Conservation (phyloP, 805 yeast genomes). For the Schwanniomyces pseudopolymorphus region DNA sequence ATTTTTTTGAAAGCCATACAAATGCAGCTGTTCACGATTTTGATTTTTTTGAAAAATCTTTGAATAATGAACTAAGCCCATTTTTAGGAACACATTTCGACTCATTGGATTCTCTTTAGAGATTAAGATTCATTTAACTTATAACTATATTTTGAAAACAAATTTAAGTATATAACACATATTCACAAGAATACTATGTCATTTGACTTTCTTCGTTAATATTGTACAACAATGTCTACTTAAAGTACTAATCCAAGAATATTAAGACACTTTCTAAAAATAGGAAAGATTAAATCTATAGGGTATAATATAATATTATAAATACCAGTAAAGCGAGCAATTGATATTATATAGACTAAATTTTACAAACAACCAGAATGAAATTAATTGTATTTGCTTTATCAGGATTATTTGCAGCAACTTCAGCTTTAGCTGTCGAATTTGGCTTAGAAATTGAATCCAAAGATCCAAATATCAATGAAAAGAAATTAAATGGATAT, state of each 20-base stretch:
- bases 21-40: neutral
- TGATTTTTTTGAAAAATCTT: neutral
- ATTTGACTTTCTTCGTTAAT: too few species aligned
- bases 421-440: neutral
- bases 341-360: too few species aligned
- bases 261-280: too few species aligned
- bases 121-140: neutral
- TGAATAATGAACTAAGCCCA: neutral
- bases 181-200: too few species aligned
- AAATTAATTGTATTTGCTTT: neutral
- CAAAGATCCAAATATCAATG: neutral
- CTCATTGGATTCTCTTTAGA: neutral
- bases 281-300: too few species aligned
- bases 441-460: neutral
- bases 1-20: neutral
- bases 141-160: too few species aligned
- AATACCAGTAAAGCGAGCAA: too few species aligned
- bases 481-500: neutral
- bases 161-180: too few species aligned
- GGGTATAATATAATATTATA: too few species aligned
- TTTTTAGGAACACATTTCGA: neutral
- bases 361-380: neutral
- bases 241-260: too few species aligned
- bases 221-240: too few species aligned
- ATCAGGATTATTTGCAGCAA: neutral